Base-by-base conservation (phyloP, 345 rosid species). In the Trapa incisa region DNA sequence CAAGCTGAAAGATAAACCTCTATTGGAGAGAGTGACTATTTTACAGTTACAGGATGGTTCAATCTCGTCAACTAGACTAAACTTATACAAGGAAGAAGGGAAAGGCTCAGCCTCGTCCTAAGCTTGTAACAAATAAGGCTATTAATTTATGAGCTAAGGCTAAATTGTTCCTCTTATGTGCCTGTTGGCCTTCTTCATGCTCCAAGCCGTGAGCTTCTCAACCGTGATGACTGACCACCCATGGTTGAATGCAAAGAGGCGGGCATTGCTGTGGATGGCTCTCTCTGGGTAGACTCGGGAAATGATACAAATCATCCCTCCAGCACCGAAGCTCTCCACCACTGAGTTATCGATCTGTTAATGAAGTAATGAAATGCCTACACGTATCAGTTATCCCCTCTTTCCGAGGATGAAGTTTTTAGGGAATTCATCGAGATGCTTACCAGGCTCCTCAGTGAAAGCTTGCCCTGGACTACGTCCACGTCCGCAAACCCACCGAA, bases 371-470 rank as follows among this genome's bases (percentile, higher is more conserved):
- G 35, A 22, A 64, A 12, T 42, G 11, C 32, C 29, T 22, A 22
- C 29, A 22, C 29, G 29, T 22, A 22, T 22, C 29, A 22, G 29
- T 22, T 22, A 22, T 22, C 29, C 29, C 29, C 29, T 22, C 29
- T 22, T 5, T 63, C 39, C 17, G 9, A 6, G 8, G 1, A 29
- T 2, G 7, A 17, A 16, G 29, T 3, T 33, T 8, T 14, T 22
- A 36, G 8, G 47, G 47, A 45, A 32, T 13, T 17, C 9, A 22
- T 17, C 12, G 7, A 12, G 12, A 7, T 11, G 15, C 5, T n/a
- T 78, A 86, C 97, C 96, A 94, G 76, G 72, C 83, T 91, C 75
- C 90, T 76, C 0, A 94, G 78, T 3, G 96, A 82, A 29, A 94
- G 81, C 67, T 73, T 84, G 69, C 78, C 83, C 41, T 79, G 76